Base-by-base conservation (phyloP, 2,329 filamentous ascomycete genomes). In the Microascus cirrosus region DNA sequence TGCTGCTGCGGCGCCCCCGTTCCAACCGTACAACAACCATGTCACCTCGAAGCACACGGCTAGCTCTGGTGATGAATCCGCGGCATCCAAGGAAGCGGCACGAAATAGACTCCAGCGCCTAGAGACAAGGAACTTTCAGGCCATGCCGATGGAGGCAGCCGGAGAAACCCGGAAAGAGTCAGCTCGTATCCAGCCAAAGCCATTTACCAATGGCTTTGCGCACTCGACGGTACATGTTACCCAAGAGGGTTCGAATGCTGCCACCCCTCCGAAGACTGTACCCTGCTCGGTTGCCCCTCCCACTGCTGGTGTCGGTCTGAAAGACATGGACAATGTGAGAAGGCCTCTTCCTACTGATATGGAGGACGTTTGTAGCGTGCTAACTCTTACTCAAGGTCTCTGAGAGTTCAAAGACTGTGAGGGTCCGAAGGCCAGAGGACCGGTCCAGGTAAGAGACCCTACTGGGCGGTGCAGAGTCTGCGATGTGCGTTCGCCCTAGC, bases 251-350 rank as follows among this genome's bases (percentile, higher is more conserved):
- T 8, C 45, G 8, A 50, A 13, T 50, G 45, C 5, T 50, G n/a
- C 20, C 20, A 24, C 45, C 7, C 20, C 45, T 50, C 45, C 45
- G 20, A 50, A 50, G 20, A 12, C 45, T 22, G 22, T 66, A 50
- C 82, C 82, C 1, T 85, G 85, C 62, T 74, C 85, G 20, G 68
- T 83, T 55, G 82, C 82, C 35, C 71, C 69, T 35, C 70, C 81
- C 22, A 78, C 78, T 28, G 66, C 67, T 20, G 77, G 75, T 4
- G 64, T 75, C 55, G 70, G 70, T 22, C 65, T 71, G n/a, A 71
- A 73, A 34, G 68, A 54, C 36, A 51, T 12, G 13, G 22, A 45
- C 15, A 58, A 28, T 48, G 56, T 58, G 32, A 57, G 45, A n/a
- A 28, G n/a, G 8, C n/a, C 12, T 48, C 22, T 28, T 22, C 28